Evolutionary conservation across 2,329 filamentous ascomycete species (phyloP).

Genomic region (Ilyonectria robusta): DNA sequence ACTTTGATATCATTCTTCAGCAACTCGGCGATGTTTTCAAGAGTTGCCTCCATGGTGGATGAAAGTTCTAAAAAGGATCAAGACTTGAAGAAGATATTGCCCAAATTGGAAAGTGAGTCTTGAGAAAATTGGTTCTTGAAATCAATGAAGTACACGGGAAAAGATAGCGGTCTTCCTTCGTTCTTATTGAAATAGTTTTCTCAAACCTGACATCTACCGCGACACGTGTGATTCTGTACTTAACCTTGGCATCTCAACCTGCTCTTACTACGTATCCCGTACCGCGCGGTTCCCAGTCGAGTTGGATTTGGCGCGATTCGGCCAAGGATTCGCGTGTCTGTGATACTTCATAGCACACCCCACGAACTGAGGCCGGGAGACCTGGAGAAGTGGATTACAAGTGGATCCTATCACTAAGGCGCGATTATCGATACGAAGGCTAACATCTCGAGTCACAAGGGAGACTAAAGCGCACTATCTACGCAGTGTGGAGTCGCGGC

Average conservation of each 20-base stretch:
- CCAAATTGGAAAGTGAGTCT: neutral
- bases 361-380: neutral
- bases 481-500: slow-evolving; percentile 41
- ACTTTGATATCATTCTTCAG: slow-evolving; percentile 28
- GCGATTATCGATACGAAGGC: neutral
- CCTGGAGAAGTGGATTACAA: neutral
- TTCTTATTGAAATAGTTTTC: too few relatives aligned
- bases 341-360: neutral
- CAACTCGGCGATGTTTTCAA: slow-evolving; percentile 18
- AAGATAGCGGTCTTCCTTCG: too few relatives aligned
- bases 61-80: neutral
- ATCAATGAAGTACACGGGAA: too few relatives aligned
- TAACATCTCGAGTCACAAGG: slow-evolving; percentile 17
- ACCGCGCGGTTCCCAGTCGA: neutral
- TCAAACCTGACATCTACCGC: too few relatives aligned
- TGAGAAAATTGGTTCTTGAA: neutral
- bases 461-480: slow-evolving; percentile 3
- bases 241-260: neutral
- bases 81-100: too few relatives aligned
- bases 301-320: neutral
- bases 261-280: neutral
- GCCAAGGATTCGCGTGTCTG: neutral
- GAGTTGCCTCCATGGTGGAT: slow-evolving; percentile 4
- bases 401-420: slow-evolving; percentile 5
- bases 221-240: too few relatives aligned